Evolutionary conservation across 2,329 filamentous ascomycete genomes (phyloP).

Genomic region (Calcarisporium arbuscula): DNA sequence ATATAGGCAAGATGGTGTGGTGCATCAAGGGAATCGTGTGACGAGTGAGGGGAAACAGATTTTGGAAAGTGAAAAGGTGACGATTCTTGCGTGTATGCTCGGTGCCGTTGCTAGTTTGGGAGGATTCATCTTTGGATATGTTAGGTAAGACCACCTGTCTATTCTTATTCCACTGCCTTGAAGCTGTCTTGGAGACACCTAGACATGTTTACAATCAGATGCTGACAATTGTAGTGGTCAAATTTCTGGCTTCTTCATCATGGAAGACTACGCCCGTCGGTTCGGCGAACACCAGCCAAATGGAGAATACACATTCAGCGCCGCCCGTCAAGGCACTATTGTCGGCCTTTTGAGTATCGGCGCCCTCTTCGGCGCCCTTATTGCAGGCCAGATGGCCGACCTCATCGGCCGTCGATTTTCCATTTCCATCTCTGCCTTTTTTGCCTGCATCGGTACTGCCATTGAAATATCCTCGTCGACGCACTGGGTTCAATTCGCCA

Average conservation of each 20-base stretch:
- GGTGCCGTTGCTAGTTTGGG: slow-evolving; percentile 48
- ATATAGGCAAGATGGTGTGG: too few relatives aligned
- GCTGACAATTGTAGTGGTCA: slow-evolving; percentile 49
- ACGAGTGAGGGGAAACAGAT: too few relatives aligned
- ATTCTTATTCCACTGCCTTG: slow-evolving; percentile 2
- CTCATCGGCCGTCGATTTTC: slow-evolving; percentile 53
- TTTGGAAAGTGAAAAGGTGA: too few relatives aligned
- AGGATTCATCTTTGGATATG: slow-evolving; percentile 53
- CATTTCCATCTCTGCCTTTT: slow-evolving; percentile 56
- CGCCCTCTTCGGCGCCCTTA: slow-evolving; percentile 50
- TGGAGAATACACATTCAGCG: slow-evolving; percentile 43
- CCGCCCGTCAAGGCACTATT: slow-evolving; percentile 55
- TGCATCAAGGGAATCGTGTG: too few relatives aligned
- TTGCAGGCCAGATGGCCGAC: slow-evolving; percentile 56
- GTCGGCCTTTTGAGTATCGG: slow-evolving; percentile 57
- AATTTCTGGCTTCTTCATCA: slow-evolving; percentile 55
- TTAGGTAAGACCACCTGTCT: slow-evolving; percentile 33
- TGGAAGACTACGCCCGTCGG: slow-evolving; percentile 48
- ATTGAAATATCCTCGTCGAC: slow-evolving; percentile 52
- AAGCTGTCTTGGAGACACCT: too few relatives aligned
- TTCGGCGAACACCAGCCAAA: slow-evolving; percentile 40
- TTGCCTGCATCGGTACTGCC: slow-evolving; percentile 57
- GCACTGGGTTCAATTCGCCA: slow-evolving; percentile 58
- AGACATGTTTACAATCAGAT: too few relatives aligned
- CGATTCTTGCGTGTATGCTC: slow-evolving; percentile 38